Conservation (phyloP, 805 yeast genomes). For the Komagataella kurtzmanii region DNA sequence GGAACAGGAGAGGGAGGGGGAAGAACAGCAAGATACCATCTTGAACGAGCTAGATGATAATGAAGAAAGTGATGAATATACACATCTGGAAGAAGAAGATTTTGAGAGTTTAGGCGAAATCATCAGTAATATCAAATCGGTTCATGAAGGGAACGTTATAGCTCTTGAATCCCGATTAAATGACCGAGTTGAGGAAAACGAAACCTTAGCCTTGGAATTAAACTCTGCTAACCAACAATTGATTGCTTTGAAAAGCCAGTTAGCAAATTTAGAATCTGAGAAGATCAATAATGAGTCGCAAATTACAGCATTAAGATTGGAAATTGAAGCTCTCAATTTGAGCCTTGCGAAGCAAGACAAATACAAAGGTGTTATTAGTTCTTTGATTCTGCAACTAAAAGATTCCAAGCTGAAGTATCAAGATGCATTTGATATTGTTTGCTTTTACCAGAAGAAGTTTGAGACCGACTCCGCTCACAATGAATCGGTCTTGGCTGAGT, state of each 20-base stretch:
- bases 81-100: not conserved
- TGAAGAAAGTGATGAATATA: not conserved
- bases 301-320: not conserved
- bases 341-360: not conserved
- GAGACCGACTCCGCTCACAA: not conserved
- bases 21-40: constrained; percentile 6
- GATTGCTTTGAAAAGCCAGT: not conserved
- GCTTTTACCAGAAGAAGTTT: not conserved
- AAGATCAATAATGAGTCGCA: not conserved
- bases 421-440: not conserved
- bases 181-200: not conserved
- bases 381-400: not conserved
- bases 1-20: constrained; percentile 5
- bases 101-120: constrained; percentile 2
- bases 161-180: not conserved
- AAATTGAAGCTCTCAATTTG: not conserved
- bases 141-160: not conserved
- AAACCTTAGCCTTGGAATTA: not conserved
- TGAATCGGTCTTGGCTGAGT: not conserved
- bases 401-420: not conserved
- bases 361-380: not conserved
- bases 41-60: constrained; percentile 1
- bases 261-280: not conserved
- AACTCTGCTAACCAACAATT: not conserved
- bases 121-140: not conserved